Percentiles rank a stretch among this genome's conserved stretches.
These are phyloP conservation scores for Emericellopsis terricola DNA, from an alignment of 495 filamentous ascomycete genomes.

Conservation along the genomic window DNA sequence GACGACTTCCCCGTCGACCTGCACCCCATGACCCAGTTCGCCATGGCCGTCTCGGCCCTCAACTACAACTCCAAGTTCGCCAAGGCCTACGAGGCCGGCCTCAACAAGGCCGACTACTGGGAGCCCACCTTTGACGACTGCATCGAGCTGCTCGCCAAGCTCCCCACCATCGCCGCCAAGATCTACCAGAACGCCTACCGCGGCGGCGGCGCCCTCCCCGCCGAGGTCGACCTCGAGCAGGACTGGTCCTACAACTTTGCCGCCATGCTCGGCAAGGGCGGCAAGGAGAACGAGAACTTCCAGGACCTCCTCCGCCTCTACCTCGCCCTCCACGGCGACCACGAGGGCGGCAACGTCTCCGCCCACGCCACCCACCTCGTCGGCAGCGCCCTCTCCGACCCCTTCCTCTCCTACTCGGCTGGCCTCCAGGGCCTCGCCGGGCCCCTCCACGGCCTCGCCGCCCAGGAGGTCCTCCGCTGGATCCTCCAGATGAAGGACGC, in stretches of 20 bases:
- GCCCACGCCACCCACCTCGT: conserved; percentile 96
- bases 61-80: conserved; percentile 88
- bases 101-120: conserved; percentile 94
- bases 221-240: conserved; percentile 60
- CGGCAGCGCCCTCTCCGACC: conserved; percentile 86
- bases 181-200: conserved; percentile 85
- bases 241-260: conserved; percentile 99
- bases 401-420: conserved; percentile 89
- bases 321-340: conserved; percentile 90
- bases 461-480: conserved; percentile 93
- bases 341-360: conserved; percentile 95
- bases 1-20: conserved; percentile 75
- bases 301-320: conserved; percentile 88
- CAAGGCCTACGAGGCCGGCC: conserved; percentile 74
- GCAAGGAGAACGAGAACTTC: conserved; percentile 74
- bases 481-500: conserved; percentile 83
- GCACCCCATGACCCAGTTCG: conserved; percentile 96
- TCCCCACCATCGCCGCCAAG: conserved; percentile 89
- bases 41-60: conserved; percentile 81
- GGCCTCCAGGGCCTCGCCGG: conserved; percentile 91
- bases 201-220: conserved; percentile 58
- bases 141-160: conserved; percentile 85
- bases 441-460: conserved; percentile 85
- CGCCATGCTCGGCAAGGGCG: conserved; percentile 83
- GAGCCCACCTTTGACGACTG: conserved; percentile 95